phyloP scores from a whole-genome alignment of 495 filamentous ascomycete genomes.

The Symbiotaphrina buchneri region DNA sequence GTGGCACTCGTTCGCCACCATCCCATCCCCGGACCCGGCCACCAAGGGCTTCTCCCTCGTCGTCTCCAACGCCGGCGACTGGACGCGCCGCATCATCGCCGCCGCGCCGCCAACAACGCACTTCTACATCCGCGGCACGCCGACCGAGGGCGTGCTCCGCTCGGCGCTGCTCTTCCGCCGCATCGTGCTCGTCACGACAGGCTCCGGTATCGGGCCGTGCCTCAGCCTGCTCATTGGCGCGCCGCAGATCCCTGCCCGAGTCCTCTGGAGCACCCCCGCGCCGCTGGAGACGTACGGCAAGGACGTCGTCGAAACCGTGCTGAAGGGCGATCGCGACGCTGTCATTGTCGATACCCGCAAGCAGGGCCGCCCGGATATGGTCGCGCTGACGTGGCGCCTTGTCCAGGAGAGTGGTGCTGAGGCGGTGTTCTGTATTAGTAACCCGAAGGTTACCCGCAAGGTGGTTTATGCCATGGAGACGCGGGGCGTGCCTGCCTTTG shows the following conservation, averaged over 20 bases:
- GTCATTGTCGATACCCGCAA: conserved; percentile 29
- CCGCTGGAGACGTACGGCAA: conserved; percentile 30
- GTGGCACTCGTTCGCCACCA: conserved; percentile 67
- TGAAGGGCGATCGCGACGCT: conserved; percentile 24
- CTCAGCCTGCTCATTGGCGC: conserved; percentile 10
- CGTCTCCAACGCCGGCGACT: conserved; percentile 68
- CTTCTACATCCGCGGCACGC: conserved; percentile 29
- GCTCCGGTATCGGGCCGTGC: conserved; percentile 60
- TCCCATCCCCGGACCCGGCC: conserved; percentile 26
- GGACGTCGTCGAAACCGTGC: conserved; percentile 24
- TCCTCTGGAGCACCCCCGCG: conserved; percentile 34
- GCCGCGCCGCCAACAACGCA: conserved; percentile 28
- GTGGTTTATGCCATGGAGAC: conserved; percentile 54
- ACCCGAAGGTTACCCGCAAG: conserved; percentile 45
- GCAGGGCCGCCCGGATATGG: conserved; percentile 26
- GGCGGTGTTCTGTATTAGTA: conserved; percentile 57
- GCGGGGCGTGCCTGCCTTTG: conserved; percentile 47
- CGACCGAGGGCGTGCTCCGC: conserved; percentile 45
- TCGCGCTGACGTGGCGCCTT: conserved; percentile 31
- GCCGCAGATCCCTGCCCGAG: conserved; percentile 23
- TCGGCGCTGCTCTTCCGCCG: conserved; percentile 43
- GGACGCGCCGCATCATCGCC: conserved; percentile 45
- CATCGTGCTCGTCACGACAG: conserved; percentile 59
- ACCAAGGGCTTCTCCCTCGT: conserved; percentile 45
- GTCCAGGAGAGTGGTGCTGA: conserved; percentile 36